Base-by-base conservation (phyloP, 148 eudicot genomes). In the Vaccinium darrowii region DNA sequence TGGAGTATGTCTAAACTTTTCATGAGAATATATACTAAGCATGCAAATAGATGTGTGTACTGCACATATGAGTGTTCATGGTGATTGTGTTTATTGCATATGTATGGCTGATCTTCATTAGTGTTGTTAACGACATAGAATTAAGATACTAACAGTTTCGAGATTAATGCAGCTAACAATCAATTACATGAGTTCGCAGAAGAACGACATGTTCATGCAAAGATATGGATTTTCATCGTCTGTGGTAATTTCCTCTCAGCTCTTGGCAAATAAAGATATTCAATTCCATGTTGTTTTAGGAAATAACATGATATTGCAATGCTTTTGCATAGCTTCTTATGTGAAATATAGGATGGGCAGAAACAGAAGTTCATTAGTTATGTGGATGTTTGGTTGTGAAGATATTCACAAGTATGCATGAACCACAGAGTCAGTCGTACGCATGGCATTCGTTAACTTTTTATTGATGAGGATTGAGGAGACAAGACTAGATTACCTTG, bases 221-320 rank as follows among this genome's bases (percentile, higher is more conserved):
- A 92, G 94, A 95, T 97, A 95, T 86, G 99, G 99, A 50, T 95
- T 97, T 92, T 97, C 99, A 85, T 93, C 99, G 39, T 87, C 93
- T 81, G 98, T 89, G 98, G 99, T 97, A 95, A 85, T 54, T 84
- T 84, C 25, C 81, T 79, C 47, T 76, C 36, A 49, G 81, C 75
- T 77, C 27, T 73, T 16, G 43, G 30, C n/a, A 73, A 53, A 67
- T 15, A 52, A 62, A 53, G 15, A 25, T 86, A 7, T 62, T 56
- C 10, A 74, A 3, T 53, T 77, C 33, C 27, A 13, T 73, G 21
- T 74, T 19, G 33, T 25, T 47, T 78, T 36, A 9, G 62, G 81
- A 67, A 62, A 25, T 73, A 79, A 53, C 52, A 13, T 19, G 14
- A 43, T 50, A 18, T 50, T 51, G 39, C 49, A 27, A 65, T 84